phyloP scores from a whole-genome alignment of 106 monocot genomes.

The Platanthera zijinensis region DNA sequence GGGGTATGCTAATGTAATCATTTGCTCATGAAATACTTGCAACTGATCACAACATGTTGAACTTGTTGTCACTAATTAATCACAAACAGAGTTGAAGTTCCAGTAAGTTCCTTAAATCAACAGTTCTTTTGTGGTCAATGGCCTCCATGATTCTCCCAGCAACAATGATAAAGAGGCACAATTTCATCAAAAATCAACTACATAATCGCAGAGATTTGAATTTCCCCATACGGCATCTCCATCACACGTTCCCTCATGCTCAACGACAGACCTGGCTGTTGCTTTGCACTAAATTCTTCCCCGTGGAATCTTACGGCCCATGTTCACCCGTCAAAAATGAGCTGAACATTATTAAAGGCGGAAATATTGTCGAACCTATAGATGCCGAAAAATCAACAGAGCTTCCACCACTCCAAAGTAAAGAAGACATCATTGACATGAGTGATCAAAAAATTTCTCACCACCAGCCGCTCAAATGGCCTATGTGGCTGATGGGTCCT shows the following conservation, averaged over 20 bases:
- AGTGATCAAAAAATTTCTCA: slow-evolving; percentile 13
- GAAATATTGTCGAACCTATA: slow-evolving; percentile 43
- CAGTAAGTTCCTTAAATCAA: background rate
- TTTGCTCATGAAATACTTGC: background rate
- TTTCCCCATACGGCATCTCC: slow-evolving; percentile 2
- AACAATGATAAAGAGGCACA: slow-evolving; percentile 11
- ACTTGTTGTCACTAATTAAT: background rate
- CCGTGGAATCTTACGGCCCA: slow-evolving; percentile 52
- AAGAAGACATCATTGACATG: slow-evolving; percentile 32
- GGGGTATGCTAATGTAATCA: background rate
- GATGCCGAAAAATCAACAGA: slow-evolving; percentile 32
- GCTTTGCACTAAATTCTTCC: slow-evolving; percentile 32
- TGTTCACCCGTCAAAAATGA: slow-evolving; percentile 25
- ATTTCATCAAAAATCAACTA: slow-evolving; percentile 2
- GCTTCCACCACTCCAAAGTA: slow-evolving; percentile 32
- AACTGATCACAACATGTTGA: background rate
- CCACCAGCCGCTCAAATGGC: slow-evolving; percentile 51
- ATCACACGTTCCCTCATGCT: background rate
- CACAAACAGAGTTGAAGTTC: background rate
- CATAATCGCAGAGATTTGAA: slow-evolving; percentile 5
- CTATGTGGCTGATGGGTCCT: slow-evolving; percentile 87
- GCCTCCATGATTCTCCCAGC: background rate
- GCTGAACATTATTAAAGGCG: slow-evolving; percentile 31
- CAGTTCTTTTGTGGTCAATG: background rate
- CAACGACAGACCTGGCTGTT: slow-evolving; percentile 16